Evolutionary conservation across 2,329 filamentous ascomycete genomes (phyloP).

Genomic region (Neocatenulostroma microsporum): DNA sequence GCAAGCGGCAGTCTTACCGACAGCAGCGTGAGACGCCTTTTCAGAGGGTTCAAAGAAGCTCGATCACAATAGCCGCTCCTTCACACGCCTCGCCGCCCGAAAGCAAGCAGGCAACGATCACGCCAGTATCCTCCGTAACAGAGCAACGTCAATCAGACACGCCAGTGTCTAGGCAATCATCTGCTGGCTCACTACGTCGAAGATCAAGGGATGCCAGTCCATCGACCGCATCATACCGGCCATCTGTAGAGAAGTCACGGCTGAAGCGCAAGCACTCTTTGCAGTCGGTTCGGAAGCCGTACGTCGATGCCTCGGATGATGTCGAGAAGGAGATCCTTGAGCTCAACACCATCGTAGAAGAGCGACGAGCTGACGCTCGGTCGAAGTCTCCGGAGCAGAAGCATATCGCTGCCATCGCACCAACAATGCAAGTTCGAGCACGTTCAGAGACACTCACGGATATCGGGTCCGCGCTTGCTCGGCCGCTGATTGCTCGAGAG

Average conservation of each 20-base stretch:
- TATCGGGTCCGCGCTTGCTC: constrained; percentile 42
- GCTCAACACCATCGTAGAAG: constrained; percentile 44
- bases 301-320: constrained; percentile 24
- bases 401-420: constrained; percentile 42
- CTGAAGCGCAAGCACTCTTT: constrained; percentile 28
- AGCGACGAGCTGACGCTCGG: constrained; percentile 33
- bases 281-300: constrained; percentile 12
- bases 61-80: neutral
- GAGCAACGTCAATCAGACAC: too few relatives aligned
- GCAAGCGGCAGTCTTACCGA: constrained; percentile 8
- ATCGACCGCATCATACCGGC: constrained; percentile 10
- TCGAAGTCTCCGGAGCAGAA: constrained; percentile 25
- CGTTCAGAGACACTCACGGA: constrained; percentile 42
- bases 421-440: constrained; percentile 38
- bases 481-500: constrained; percentile 25
- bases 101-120: too few relatives aligned
- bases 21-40: constrained; percentile 12
- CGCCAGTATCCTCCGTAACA: too few relatives aligned
- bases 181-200: constrained; percentile 29
- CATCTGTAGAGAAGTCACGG: constrained; percentile 25
- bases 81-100: too few relatives aligned
- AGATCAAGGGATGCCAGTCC: constrained; percentile 20
- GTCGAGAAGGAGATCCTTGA: constrained; percentile 41
- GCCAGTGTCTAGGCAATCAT: constrained; percentile 16
- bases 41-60: constrained; percentile 11